phyloP scores from a whole-genome alignment of 106 monocot genomes.

The Apostasia ramifera region DNA sequence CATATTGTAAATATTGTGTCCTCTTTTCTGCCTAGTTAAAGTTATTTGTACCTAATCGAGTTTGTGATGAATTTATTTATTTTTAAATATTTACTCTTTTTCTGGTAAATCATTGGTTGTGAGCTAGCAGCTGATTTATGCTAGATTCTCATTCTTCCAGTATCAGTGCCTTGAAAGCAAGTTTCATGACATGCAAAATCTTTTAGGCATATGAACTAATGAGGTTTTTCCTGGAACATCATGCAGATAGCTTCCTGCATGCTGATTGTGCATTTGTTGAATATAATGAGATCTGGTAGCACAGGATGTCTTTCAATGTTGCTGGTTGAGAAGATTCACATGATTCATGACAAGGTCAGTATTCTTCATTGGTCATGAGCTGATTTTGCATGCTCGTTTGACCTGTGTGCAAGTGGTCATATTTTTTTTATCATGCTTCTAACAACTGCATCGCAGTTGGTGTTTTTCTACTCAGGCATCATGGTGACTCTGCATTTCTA shows the following conservation, averaged over 20 bases:
- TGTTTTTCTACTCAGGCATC: not conserved
- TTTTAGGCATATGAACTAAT: not conserved
- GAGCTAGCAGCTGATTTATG: too few species aligned
- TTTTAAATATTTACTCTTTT: too few species aligned
- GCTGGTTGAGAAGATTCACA: conserved; percentile 46
- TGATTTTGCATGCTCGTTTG: not conserved
- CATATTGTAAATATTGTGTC: too few species aligned
- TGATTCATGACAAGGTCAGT: conserved; percentile 40
- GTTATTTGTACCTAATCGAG: too few species aligned
- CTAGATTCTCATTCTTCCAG: too few species aligned
- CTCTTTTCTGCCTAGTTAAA: too few species aligned
- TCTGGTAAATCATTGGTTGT: too few species aligned
- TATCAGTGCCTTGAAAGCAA: too few species aligned
- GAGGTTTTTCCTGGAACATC: not conserved
- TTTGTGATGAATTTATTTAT: too few species aligned
- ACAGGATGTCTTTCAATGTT: conserved; percentile 61
- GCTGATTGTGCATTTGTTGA: conserved; percentile 57
- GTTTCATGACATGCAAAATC: not conserved
- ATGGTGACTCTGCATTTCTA: not conserved
- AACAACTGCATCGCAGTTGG: not conserved
- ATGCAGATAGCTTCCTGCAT: conserved; percentile 49
- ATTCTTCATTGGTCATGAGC: not conserved
- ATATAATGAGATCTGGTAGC: conserved; percentile 35
- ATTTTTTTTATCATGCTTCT: too few species aligned
- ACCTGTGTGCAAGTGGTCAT: too few species aligned